Conservation (phyloP, 2,329 filamentous ascomycete genomes). For the Colletotrichum horii region DNA sequence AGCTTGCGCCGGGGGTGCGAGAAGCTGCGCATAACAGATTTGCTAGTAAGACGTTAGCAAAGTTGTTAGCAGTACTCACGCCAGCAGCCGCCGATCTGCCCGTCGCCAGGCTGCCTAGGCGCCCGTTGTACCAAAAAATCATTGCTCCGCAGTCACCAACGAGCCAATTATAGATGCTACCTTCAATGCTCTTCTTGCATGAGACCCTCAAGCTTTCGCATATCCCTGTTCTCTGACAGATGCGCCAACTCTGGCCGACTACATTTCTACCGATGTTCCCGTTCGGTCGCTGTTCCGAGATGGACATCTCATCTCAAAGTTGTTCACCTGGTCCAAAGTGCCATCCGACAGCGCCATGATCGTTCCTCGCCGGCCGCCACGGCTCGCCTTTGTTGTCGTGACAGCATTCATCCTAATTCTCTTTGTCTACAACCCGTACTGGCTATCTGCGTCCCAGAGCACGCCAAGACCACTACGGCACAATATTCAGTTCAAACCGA, state of each 20-base stretch:
- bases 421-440: neutral
- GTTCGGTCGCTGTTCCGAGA: neutral
- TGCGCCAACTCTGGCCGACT: neutral
- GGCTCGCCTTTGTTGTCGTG: conserved; percentile 24
- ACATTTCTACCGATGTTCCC: neutral
- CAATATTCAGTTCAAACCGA: conserved; percentile 26
- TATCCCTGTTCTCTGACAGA: neutral
- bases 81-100: neutral
- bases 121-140: neutral
- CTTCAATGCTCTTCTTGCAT: neutral
- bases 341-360: conserved; percentile 21
- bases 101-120: neutral
- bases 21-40: neutral
- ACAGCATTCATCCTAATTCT: conserved; percentile 20
- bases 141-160: neutral
- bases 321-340: neutral
- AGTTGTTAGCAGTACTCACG: neutral
- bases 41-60: neutral
- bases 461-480: neutral
- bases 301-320: neutral
- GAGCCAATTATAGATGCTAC: neutral
- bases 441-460: neutral
- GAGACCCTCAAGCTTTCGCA: neutral
- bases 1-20: neutral
- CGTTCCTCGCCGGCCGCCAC: conserved; percentile 27